A percentile compares a stretch with the other conserved stretches of the same genome.
These are phyloP conservation scores for Paramecium sexaurelia DNA, from an alignment of 73 alveolate species.

Conservation along the genomic window DNA sequence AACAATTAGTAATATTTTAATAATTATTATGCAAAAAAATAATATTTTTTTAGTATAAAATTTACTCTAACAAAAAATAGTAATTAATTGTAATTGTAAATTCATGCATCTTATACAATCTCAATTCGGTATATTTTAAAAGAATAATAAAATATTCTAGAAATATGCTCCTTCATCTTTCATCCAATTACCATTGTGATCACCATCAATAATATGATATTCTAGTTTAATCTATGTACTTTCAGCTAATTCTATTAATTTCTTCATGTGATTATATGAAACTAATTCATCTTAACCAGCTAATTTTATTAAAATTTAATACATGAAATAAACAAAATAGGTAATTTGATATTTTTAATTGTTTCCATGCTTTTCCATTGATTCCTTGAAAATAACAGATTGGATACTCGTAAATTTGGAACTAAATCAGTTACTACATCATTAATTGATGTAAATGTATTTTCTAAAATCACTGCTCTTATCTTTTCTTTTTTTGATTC, in stretches of 20 bases:
- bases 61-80: not conserved
- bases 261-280: constrained; percentile 38
- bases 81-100: not conserved
- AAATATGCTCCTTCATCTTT: not conserved
- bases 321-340: constrained; percentile 52
- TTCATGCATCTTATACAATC: not conserved
- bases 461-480: constrained; percentile 43
- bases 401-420: not conserved
- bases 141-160: not conserved
- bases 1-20: not conserved
- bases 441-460: constrained; percentile 58
- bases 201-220: not conserved
- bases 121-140: not conserved
- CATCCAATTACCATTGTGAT: constrained; percentile 31
- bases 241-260: not conserved
- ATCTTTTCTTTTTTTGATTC: not conserved
- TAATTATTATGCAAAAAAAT: not conserved
- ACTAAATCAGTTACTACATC: constrained; percentile 51
- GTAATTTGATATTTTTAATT: constrained; percentile 22
- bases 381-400: not conserved
- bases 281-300: constrained; percentile 62
- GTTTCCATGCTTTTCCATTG: not conserved
- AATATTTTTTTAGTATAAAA: not conserved
- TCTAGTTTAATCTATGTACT: not conserved
- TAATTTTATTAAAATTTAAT: not conserved